A percentile compares a stretch with the other conserved stretches of the same genome.
Conservation (phyloP, 139 green algal species). For the Desmodesmus armatus region DNA sequence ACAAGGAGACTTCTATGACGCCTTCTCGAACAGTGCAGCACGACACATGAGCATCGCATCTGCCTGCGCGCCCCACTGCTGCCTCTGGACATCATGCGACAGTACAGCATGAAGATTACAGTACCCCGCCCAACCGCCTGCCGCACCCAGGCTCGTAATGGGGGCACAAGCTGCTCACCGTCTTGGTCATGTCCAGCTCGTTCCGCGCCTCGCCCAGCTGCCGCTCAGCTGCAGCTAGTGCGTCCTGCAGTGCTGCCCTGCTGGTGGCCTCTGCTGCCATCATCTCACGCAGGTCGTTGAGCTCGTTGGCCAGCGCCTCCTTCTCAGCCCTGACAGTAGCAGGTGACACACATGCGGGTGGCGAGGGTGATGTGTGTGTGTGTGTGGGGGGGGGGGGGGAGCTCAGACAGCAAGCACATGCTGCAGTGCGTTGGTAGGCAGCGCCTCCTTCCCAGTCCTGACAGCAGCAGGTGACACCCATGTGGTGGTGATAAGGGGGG, state of each 20-base stretch:
- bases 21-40: neutral
- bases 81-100: no score
- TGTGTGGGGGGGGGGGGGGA: no score
- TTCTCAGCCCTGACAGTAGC: conserved; percentile 18
- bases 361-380: no score
- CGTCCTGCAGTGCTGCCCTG: conserved; percentile 58
- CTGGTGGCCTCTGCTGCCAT: conserved; percentile 68
- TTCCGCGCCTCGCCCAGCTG: conserved; percentile 33
- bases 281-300: conserved; percentile 51
- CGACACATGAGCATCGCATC: neutral
- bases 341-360: no score
- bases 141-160: no score
- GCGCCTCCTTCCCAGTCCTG: conserved; percentile 23
- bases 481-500: no score
- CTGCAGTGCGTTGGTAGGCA: conserved; percentile 45
- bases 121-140: no score
- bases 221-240: conserved; percentile 39
- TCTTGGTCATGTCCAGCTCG: conserved; percentile 41
- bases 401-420: no score
- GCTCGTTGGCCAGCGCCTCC: conserved; percentile 43
- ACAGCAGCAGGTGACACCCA: no score
- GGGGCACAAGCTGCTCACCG: conserved; percentile 34
- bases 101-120: no score
- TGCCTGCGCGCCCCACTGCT: no score
- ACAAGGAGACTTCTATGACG: no score